Percentiles rank a stretch among this genome's conserved stretches.
Conservation (phyloP, 1,139 yeast genomes). For the Chernovozyma sophiae-reginae region DNA sequence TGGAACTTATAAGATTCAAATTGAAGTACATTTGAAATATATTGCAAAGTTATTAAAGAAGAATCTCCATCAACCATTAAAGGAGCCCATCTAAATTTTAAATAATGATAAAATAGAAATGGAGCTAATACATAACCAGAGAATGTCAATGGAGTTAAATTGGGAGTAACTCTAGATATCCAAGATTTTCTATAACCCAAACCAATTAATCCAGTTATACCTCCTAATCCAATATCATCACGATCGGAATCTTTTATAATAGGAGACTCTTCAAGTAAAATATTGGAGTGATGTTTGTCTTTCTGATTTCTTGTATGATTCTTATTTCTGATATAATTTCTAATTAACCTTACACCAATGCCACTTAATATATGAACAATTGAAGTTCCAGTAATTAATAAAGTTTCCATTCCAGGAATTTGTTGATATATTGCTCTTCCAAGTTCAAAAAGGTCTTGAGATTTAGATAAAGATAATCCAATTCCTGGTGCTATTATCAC, state of each 20-base stretch:
- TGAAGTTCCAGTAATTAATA: constrained; percentile 45
- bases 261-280: constrained; percentile 3
- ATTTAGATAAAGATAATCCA: constrained; percentile 34
- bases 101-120: constrained; percentile 43
- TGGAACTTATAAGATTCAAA: constrained; percentile 2
- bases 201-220: constrained; percentile 51
- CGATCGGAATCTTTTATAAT: constrained; percentile 27
- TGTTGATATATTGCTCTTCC: constrained; percentile 59
- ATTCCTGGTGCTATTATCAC: constrained; percentile 53
- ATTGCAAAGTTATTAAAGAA: constrained; percentile 51
- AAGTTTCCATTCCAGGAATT: constrained; percentile 44
- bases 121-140: constrained; percentile 57
- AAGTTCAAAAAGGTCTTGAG: constrained; percentile 57
- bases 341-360: constrained; percentile 38
- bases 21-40: constrained; percentile 41
- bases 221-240: constrained; percentile 56
- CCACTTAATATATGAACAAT: constrained; percentile 55
- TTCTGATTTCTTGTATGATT: constrained; percentile 21
- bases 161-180: constrained; percentile 31
- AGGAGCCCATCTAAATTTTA: constrained; percentile 50
- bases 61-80: constrained; percentile 59
- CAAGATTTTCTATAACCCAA: constrained; percentile 48
- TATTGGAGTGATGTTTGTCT: constrained; percentile 9
- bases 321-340: constrained; percentile 18
- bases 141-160: constrained; percentile 47